Evolutionary conservation across 2,329 filamentous ascomycete genomes (phyloP), one percentile per base, ranked within the genome.

Genomic region (Tolypocladium guangdongense): DNA sequence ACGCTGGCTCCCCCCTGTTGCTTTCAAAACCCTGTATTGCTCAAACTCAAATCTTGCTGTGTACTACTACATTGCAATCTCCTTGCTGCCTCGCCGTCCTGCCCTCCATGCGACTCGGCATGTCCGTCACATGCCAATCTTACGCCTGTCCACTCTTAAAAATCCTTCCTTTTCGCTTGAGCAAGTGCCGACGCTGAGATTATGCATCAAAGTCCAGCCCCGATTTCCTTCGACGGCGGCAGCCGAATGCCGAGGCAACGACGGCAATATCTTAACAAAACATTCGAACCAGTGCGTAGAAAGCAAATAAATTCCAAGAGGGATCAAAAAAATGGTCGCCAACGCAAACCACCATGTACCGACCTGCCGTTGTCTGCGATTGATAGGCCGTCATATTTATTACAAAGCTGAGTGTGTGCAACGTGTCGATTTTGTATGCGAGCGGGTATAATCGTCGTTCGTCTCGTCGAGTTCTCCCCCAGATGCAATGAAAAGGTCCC

Each of bases 121-220:
- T 38, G 27, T 33, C 27, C 8, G 12, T n/a, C 27, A 51, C 32
- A 50, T 49, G 56, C 52, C 45, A 55, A 55, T 36, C 35, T 51
- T 55, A 48, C 51, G 48, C 51, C 49, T 46, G 52, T 58, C 46
- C 52, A 54, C 50, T 53, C 51, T 55, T 49, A 38, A 33, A 47
- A 14, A 41, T 54, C 38, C 41, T 54, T 46, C 35, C 18, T 48
- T 43, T 49, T 50, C 50, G 27, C 36, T 53, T 43, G 47, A 53
- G 56, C 47, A 52, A 41, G 55, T 54, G 50, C 52, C 53, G 50
- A 58, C 52, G 53, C 54, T 37, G n/a, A 52, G 35, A 57, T 52
- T 49, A 55, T 57, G 61, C 61, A 68, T 65, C 66, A 63, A 64
- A 66, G 62, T 56, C 67, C 66, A 64, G 66, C 66, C 65, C 27